Percentiles rank a stretch among this genome's conserved stretches.
These are phyloP conservation scores for Acorus calamus DNA, from an alignment of 106 monocot species.

Conservation along the genomic window DNA sequence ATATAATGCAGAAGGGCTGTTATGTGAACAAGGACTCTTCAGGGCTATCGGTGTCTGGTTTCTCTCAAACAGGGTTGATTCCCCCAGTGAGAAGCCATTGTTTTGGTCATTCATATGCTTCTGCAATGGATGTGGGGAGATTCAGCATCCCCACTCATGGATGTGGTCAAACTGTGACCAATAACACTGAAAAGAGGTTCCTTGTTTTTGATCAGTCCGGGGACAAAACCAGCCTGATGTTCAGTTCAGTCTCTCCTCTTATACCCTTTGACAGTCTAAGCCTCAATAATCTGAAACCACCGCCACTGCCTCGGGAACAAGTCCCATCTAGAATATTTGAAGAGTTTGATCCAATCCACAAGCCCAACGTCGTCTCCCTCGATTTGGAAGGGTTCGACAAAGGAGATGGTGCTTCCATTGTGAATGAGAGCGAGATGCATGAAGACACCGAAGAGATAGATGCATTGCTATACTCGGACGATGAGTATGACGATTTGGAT, in stretches of 20 bases:
- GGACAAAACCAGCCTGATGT: constrained; percentile 20
- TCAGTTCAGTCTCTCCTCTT: constrained; percentile 3
- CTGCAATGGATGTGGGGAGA: too few relatives aligned
- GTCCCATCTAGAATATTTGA: background rate
- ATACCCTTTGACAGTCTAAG: constrained; percentile 8
- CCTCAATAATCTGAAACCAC: background rate
- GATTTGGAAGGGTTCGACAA: too few relatives aligned
- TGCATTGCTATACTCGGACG: constrained; percentile 63
- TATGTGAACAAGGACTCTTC: too few relatives aligned
- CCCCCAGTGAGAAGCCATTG: too few relatives aligned
- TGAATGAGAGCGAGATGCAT: constrained; percentile 28
- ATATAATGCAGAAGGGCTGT: too few relatives aligned
- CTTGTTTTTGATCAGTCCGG: constrained; percentile 35
- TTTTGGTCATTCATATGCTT: too few relatives aligned
- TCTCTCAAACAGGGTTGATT: too few relatives aligned
- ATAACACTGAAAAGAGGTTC: constrained; percentile 17
- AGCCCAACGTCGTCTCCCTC: background rate
- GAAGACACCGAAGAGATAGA: constrained; percentile 82
- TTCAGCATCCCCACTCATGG: too few relatives aligned
- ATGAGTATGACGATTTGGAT: constrained; percentile 14
- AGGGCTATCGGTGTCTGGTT: too few relatives aligned
- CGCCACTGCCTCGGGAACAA: too few relatives aligned
- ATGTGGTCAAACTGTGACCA: background rate
- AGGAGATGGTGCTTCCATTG: constrained; percentile 17
- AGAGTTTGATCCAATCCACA: constrained; percentile 9